Conservation (phyloP, 305 asterid genomes). For the Fraxinus sp. region DNA sequence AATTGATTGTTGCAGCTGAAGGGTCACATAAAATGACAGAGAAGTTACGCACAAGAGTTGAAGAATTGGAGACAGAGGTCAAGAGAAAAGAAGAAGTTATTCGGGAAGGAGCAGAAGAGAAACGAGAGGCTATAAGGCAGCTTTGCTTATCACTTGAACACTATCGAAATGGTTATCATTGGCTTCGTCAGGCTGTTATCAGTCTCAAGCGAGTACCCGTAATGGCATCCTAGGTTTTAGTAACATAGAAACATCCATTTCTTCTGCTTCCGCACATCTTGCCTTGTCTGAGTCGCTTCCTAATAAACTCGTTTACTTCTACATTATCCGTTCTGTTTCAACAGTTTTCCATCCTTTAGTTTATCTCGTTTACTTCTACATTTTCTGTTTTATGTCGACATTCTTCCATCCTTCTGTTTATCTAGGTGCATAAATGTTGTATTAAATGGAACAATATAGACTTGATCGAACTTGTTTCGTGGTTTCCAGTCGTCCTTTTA, state of each 20-base stretch:
- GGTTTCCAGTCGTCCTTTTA: background rate
- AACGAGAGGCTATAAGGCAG: conserved; percentile 92
- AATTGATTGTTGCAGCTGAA: conserved; percentile 36
- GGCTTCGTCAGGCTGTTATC: conserved; percentile 57
- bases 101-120: conserved; percentile 82
- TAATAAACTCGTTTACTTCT: background rate
- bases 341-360: conserved; percentile 9
- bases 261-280: background rate
- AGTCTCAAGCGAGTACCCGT: conserved; percentile 49
- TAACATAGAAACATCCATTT: background rate
- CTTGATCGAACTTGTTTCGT: background rate
- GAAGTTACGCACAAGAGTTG: conserved; percentile 41
- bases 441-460: background rate
- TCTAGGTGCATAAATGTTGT: background rate
- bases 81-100: conserved; percentile 53
- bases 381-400: background rate
- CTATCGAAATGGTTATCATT: conserved; percentile 66
- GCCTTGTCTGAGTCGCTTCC: background rate
- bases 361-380: background rate
- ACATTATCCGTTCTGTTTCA: background rate
- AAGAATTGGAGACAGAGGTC: conserved; percentile 56
- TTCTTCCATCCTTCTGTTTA: conserved; percentile 2
- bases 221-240: conserved; percentile 42
- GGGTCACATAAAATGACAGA: conserved; percentile 31
- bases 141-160: conserved; percentile 87